Evolutionary conservation across 208 protist species (phyloP), one percentile per base, ranked within the genome.

Genomic region (Willaertia magna): DNA sequence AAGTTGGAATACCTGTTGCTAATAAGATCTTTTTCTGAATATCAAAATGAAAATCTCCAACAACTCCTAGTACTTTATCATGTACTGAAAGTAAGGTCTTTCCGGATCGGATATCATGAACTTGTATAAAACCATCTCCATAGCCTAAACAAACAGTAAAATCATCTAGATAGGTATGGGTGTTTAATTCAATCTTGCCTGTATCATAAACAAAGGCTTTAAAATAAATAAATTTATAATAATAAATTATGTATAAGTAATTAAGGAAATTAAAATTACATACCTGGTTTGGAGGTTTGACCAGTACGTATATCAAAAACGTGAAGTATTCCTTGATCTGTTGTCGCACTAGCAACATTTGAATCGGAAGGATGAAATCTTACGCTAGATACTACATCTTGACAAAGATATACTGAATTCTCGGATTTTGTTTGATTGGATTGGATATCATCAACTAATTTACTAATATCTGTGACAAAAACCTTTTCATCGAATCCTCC

Each of bases 61-160:
- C 26, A 1, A n/a, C 6, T 4, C 11, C 47, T 39, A 42, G 20
- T 30, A 2, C 7, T 34, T 18, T 18, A 26, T 83, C 78, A 22
- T 49, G 2, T 26, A 55, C 39, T 4, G 26, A 20, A 12, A 83
- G 0, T 39, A 83, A 42, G 43, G 12, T 26, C 43, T 40, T 83
- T n/a, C 78, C 78, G 3, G 22, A 59, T 55, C 78, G 30, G 43
- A 55, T 83, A 22, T 83, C 78, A 55, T 83, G 78, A n/a, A 83
- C 43, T 55, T 83, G 44, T 22, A 83, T 55, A 16, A 11, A 34
- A 9, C 78, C 78, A 42, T 83, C 78, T 55, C 78, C 78, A 83
- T 55, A 83, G 12, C 78, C 78, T 26, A 83, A 55, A 83, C 43
- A 55, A 16, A 83, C 46, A 26, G 78, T 83, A 26, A 55, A 51